phyloP scores from a whole-genome alignment of 371 early-diverging fungal species.

The Parasitella parasitica region DNA sequence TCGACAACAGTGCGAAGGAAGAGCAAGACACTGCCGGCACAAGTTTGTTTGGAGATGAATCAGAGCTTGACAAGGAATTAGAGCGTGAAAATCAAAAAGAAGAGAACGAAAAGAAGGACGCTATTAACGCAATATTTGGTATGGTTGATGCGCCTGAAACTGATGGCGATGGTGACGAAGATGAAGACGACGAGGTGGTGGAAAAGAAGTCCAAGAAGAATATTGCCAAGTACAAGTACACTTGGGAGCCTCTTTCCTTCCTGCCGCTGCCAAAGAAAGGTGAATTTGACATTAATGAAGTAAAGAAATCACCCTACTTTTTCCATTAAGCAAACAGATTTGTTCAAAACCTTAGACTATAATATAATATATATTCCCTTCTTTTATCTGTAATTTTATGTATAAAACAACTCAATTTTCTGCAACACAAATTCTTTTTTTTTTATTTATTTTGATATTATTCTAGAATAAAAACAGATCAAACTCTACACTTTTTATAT shows the following conservation, averaged over 20 bases:
- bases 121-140: slow-evolving; percentile 37
- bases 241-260: slow-evolving; percentile 75
- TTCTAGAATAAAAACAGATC: neutral
- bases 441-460: neutral
- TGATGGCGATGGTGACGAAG: slow-evolving; percentile 15
- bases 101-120: slow-evolving; percentile 28
- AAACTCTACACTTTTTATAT: too few species aligned
- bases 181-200: slow-evolving; percentile 17
- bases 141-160: slow-evolving; percentile 10
- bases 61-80: slow-evolving; percentile 12
- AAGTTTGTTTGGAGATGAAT: slow-evolving; percentile 12
- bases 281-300: slow-evolving; percentile 80
- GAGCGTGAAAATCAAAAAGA: slow-evolving; percentile 29
- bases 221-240: slow-evolving; percentile 35
- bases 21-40: neutral
- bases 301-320: slow-evolving; percentile 85
- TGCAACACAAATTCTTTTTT: neutral
- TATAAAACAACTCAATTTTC: neutral
- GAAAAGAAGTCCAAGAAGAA: slow-evolving; percentile 17
- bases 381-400: neutral
- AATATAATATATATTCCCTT: slow-evolving; percentile 1
- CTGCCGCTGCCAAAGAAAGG: slow-evolving; percentile 80
- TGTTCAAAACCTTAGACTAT: neutral
- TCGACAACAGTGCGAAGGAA: neutral
- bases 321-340: slow-evolving; percentile 68